Conservation (phyloP, 805 yeast genomes). For the Yamadazyma endophytica region DNA sequence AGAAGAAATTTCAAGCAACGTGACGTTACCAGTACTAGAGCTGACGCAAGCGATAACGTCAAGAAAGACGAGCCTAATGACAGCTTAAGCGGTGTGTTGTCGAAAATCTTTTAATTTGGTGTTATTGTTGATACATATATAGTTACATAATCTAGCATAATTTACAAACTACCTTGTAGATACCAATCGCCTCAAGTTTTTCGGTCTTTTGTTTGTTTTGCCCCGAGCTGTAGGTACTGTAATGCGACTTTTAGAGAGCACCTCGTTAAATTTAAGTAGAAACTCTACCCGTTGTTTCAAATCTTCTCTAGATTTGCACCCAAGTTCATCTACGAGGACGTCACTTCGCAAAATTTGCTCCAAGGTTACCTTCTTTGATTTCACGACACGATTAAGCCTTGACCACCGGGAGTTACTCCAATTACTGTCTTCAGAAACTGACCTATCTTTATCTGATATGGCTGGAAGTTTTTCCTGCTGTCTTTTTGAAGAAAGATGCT, state of each 20-base stretch:
- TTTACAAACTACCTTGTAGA: neutral
- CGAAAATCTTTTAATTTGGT: constrained; percentile 43
- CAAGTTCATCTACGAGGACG: constrained; percentile 21
- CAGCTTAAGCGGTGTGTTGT: constrained; percentile 46
- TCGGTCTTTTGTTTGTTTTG: neutral
- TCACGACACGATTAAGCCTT: constrained; percentile 24
- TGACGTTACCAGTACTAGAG: constrained; percentile 60
- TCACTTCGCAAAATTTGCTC: constrained; percentile 25
- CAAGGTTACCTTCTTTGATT: constrained; percentile 21
- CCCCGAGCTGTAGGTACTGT: no score
- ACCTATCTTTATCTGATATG: neutral
- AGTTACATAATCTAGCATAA: neutral
- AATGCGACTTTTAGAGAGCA: constrained; percentile 1
- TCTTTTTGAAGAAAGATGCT: constrained; percentile 12
- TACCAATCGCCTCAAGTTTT: neutral
- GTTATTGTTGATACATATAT: no score
- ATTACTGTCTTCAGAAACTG: constrained; percentile 2
- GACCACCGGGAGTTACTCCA: constrained; percentile 33
- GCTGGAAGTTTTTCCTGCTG: no score
- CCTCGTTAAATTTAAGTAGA: constrained; percentile 12
- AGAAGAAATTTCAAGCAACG: constrained; percentile 70
- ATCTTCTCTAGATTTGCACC: constrained; percentile 19
- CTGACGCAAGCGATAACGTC: constrained; percentile 50
- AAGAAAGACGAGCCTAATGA: constrained; percentile 39
- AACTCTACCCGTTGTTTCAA: constrained; percentile 28